phyloP scores from a whole-genome alignment of 1,284 basidiomycete genomes.

The Cutaneotrichosporon sp. region DNA sequence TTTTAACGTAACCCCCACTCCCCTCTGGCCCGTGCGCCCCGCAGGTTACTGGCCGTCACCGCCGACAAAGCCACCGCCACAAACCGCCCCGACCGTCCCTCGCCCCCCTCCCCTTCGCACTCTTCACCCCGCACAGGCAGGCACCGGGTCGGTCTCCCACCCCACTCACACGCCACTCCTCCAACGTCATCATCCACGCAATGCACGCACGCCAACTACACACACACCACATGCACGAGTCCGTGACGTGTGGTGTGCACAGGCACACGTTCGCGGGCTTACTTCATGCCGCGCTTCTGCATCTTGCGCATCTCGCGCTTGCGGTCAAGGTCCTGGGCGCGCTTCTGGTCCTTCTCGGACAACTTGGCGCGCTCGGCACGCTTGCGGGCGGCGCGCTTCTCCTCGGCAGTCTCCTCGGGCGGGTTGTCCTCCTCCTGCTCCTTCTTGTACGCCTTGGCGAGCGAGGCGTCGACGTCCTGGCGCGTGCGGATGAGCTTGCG shows the following conservation, averaged over 20 bases:
- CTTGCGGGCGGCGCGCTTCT: conserved; percentile 68
- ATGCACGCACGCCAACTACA: not conserved
- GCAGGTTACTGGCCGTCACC: not conserved
- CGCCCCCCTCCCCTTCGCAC: too few relatives aligned
- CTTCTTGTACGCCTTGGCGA: conserved; percentile 49
- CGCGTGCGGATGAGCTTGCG: conserved; percentile 70
- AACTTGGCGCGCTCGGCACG: conserved; percentile 71
- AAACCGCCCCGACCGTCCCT: not conserved
- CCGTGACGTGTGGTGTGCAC: not conserved
- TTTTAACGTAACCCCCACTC: not conserved
- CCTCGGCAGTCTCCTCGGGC: conserved; percentile 59
- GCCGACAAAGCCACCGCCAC: not conserved
- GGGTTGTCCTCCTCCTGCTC: conserved; percentile 63
- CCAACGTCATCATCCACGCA: not conserved
- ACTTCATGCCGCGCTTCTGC: conserved; percentile 21
- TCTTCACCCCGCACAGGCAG: not conserved
- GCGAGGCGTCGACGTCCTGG: conserved; percentile 63
- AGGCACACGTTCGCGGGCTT: not conserved
- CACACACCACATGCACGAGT: not conserved
- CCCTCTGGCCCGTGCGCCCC: not conserved
- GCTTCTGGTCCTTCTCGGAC: conserved; percentile 78
- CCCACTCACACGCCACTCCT: too few relatives aligned
- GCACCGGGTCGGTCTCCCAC: not conserved
- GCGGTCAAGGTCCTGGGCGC: conserved; percentile 57
- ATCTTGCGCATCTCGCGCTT: conserved; percentile 49